Evolutionary conservation across 2,329 filamentous ascomycete species (phyloP).

Genomic region (Penicillium sumatraense): DNA sequence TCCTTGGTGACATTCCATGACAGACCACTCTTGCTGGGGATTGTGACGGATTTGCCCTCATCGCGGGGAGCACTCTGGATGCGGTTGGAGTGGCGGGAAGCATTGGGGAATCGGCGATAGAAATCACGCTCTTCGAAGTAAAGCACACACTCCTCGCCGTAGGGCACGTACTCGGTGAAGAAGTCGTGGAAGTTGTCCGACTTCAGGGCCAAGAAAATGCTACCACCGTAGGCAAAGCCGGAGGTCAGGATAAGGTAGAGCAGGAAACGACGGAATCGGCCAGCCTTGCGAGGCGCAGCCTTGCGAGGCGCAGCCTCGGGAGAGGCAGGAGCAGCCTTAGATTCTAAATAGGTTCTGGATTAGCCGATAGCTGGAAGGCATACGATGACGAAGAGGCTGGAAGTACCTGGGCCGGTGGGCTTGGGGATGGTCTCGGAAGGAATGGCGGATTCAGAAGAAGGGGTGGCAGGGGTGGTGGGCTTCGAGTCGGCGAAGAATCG

Average conservation of each 20-base stretch:
- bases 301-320: slow-evolving; percentile 52
- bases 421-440: slow-evolving; percentile 55
- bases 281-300: slow-evolving; percentile 65
- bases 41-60: slow-evolving; percentile 73
- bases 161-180: slow-evolving; percentile 96
- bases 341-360: slow-evolving; percentile 44
- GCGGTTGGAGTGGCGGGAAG: slow-evolving; percentile 53
- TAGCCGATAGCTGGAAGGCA: slow-evolving; percentile 21
- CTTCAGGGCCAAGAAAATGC: slow-evolving; percentile 88
- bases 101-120: slow-evolving; percentile 76
- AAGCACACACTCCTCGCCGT: slow-evolving; percentile 89
- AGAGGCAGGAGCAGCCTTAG: slow-evolving; percentile 40
- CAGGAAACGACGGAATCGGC: slow-evolving; percentile 77
- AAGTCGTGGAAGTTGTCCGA: slow-evolving; percentile 99
- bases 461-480: slow-evolving; percentile 48
- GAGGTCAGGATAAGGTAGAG: slow-evolving; percentile 77
- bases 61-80: slow-evolving; percentile 43
- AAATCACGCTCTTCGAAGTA: slow-evolving; percentile 97
- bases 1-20: slow-evolving; percentile 76
- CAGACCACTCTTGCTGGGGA: slow-evolving; percentile 83
- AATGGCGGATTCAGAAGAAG: slow-evolving; percentile 53
- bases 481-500: slow-evolving; percentile 58
- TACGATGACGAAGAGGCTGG: slow-evolving; percentile 13
- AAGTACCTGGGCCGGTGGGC: slow-evolving; percentile 39
- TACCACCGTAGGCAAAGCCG: slow-evolving; percentile 79